Evolutionary conservation across 2,329 filamentous ascomycete genomes (phyloP), one percentile per base, ranked within the genome.

Genomic region (Capronia epimyces): DNA sequence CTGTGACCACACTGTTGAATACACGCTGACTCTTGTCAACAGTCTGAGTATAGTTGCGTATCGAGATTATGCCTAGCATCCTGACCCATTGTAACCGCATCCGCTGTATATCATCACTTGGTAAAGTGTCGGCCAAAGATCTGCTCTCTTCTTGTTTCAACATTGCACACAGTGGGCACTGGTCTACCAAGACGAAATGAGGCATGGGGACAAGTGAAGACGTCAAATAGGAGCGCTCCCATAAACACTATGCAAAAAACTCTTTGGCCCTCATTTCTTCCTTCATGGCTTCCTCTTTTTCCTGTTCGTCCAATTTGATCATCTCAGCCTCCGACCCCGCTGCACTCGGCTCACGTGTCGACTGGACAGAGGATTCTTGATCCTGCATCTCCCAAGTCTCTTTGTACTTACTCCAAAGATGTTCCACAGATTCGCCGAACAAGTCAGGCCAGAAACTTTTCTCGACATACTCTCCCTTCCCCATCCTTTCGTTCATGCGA

Each of bases 401-500:
- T 22, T 71, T 75, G 69, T 96, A 96, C 53, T 87, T 82, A 16
- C 75, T 71, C 86, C 88, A 96, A 24, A 96, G 70, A 56, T 83
- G 73, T 39, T 78, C 72, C 1, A 95, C 81, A 0, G 77, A 74
- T 36, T 74, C 66, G 0, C 85, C 87, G 60, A 88, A 79, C 21
- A 91, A 71, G 57, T 77, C 74, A 3, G 77, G 71, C 89, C 86
- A 86, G 66, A 93, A 80, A 45, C 67, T 62, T 46, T 80, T 70
- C 68, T 86, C 77, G 55, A 83, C 73, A 67, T 93, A 87, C 69
- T 71, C 74, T 34, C 72, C 72, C n/a, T 70, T 70, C 53, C 82
- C 74, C 65, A 95, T 67, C 57, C 76, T 78, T 63, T 82, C 84
- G 63, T 94, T 79, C 43, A 93, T 67, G 50, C 73, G 75, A 49